These are phyloP conservation scores for Trichophyton equinum DNA, from an alignment of 2,329 filamentous ascomycete genomes.

Conservation along the genomic window DNA sequence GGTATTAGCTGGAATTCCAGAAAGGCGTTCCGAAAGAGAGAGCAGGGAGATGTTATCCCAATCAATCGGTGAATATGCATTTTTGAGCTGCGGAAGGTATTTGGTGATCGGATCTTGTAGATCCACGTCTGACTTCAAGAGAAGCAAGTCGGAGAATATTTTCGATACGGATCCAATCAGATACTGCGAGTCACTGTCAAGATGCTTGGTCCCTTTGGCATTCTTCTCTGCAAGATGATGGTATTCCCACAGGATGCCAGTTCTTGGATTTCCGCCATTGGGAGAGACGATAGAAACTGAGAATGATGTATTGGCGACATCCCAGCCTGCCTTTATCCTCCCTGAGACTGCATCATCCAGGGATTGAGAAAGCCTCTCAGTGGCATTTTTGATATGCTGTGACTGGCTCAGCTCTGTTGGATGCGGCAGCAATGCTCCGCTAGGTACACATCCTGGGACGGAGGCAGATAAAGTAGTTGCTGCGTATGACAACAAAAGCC, in stretches of 20 bases:
- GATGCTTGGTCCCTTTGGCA: constrained; percentile 22
- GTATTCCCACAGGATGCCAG: constrained; percentile 30
- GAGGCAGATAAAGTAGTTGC: neutral
- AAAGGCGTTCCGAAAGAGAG: constrained; percentile 28
- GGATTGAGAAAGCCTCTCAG: constrained; percentile 18
- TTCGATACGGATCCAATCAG: constrained; percentile 34
- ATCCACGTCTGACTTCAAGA: constrained; percentile 27
- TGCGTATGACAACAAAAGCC: neutral
- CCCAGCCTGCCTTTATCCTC: constrained; percentile 25
- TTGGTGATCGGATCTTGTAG: constrained; percentile 24
- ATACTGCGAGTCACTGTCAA: constrained; percentile 30
- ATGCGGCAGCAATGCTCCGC: constrained; percentile 19
- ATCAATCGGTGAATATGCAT: constrained; percentile 16
- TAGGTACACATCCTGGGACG: neutral
- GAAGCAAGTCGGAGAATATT: constrained; percentile 27
- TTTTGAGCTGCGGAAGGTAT: constrained; percentile 24
- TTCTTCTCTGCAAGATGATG: constrained; percentile 29
- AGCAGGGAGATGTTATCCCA: constrained; percentile 31
- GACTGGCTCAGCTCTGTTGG: constrained; percentile 21
- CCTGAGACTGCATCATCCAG: constrained; percentile 24
- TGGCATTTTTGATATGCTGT: constrained; percentile 20
- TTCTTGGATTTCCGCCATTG: constrained; percentile 15
- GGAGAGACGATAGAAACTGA: constrained; percentile 27
- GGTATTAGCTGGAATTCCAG: constrained; percentile 30
- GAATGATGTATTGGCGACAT: constrained; percentile 28